These are phyloP conservation scores for Ambrosiella cleistominuta DNA, from an alignment of 2,329 filamentous ascomycete genomes.

Conservation along the genomic window DNA sequence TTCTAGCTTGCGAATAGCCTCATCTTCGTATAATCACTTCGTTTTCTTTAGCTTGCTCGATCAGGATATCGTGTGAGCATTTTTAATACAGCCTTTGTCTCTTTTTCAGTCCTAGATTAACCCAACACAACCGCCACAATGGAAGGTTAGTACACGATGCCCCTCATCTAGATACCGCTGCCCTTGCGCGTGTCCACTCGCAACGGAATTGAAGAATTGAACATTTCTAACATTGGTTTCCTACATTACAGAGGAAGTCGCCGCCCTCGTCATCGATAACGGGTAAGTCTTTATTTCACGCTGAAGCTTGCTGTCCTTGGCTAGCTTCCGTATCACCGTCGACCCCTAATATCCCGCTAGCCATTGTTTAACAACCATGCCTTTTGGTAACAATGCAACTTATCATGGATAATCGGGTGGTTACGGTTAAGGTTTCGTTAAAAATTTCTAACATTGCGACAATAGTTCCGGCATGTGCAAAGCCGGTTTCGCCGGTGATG, in stretches of 20 bases:
- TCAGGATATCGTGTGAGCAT: conserved; percentile 15
- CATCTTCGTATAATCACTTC: conserved; percentile 12
- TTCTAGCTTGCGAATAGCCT: conserved; percentile 13
- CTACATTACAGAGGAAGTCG: conserved; percentile 76
- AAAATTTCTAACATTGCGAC: conserved; percentile 7
- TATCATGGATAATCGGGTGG: not conserved
- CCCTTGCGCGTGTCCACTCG: not conserved
- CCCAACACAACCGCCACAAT: conserved; percentile 29
- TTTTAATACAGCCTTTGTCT: conserved; percentile 14
- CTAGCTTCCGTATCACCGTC: conserved; percentile 15
- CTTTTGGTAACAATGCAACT: not conserved
- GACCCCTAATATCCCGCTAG: conserved; percentile 11
- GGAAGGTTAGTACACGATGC: conserved; percentile 40
- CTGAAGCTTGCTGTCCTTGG: conserved; percentile 21
- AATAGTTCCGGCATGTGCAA: conserved; percentile 99
- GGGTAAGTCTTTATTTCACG: conserved; percentile 54
- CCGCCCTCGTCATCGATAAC: conserved; percentile 99
- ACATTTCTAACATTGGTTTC: not conserved
- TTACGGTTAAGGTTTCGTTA: not conserved
- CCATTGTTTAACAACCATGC: conserved; percentile 7
- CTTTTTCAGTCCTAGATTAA: conserved; percentile 13
- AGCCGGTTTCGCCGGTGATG: conserved; percentile 99
- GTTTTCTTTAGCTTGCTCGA: conserved; percentile 14
- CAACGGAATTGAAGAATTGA: not conserved
- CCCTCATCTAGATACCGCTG: conserved; percentile 6